Conservation (phyloP, 2,329 filamentous ascomycete genomes). For the Davidsoniella eucalypti region DNA sequence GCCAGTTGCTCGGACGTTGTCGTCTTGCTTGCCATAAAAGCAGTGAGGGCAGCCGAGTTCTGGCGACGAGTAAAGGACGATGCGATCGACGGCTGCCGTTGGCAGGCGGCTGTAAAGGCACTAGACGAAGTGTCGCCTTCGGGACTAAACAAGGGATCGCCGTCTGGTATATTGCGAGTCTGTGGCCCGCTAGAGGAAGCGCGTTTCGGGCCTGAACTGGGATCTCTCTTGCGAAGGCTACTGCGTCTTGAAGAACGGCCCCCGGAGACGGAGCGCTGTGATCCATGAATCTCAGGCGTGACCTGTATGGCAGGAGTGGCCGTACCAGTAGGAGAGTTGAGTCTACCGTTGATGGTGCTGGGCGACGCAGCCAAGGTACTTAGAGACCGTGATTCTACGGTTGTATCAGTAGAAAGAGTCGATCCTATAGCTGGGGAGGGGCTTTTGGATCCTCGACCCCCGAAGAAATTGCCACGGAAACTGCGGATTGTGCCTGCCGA, state of each 20-base stretch:
- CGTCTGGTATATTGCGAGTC: slow-evolving; percentile 29
- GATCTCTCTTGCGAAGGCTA: slow-evolving; percentile 13
- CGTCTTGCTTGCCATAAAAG: slow-evolving; percentile 26
- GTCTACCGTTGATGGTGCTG: slow-evolving; percentile 26
- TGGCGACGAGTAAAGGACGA: slow-evolving; percentile 28
- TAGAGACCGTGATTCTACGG: slow-evolving; percentile 2
- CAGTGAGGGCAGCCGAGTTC: slow-evolving; percentile 29
- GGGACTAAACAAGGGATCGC: slow-evolving; percentile 35
- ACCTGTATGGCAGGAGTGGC: slow-evolving; percentile 17
- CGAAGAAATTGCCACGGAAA: slow-evolving; percentile 62
- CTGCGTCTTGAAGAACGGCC: slow-evolving; percentile 11
- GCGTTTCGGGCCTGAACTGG: slow-evolving; percentile 27
- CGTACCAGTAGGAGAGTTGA: slow-evolving; percentile 20
- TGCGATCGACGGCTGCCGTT: slow-evolving; percentile 23
- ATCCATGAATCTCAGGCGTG: background rate
- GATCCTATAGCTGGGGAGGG: slow-evolving; percentile 5
- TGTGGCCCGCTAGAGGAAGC: slow-evolving; percentile 27
- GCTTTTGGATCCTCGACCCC: slow-evolving; percentile 22
- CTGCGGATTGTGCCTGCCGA: slow-evolving; percentile 55
- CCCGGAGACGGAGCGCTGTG: slow-evolving; percentile 2
- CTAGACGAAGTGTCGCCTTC: slow-evolving; percentile 27
- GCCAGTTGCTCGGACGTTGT: slow-evolving; percentile 23
- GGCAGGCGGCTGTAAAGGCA: slow-evolving; percentile 28
- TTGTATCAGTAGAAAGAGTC: slow-evolving; percentile 1
- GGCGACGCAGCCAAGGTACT: slow-evolving; percentile 27